These are phyloP conservation scores for Rhinocladiella similis DNA, from an alignment of 2,329 filamentous ascomycete genomes.

Conservation along the genomic window DNA sequence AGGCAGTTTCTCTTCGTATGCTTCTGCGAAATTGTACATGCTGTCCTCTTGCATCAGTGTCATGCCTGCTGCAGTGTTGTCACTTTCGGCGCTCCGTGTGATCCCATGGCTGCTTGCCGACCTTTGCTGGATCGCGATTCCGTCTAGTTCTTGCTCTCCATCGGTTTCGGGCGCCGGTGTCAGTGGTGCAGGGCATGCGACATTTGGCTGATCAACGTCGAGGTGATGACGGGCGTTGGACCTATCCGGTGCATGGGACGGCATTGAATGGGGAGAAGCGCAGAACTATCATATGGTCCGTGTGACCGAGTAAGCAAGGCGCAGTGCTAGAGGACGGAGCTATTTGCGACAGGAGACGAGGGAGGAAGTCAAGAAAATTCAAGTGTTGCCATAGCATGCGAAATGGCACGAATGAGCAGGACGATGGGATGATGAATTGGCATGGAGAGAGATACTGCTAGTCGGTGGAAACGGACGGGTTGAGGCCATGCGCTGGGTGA, in stretches of 20 bases:
- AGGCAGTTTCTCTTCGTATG: constrained; percentile 14
- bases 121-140: constrained; percentile 5
- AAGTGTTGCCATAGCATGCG: constrained; percentile 6
- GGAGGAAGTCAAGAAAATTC: neutral
- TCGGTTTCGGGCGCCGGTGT: constrained; percentile 23
- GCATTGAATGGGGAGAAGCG: constrained; percentile 25
- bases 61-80: constrained; percentile 31
- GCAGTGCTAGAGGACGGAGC: neutral
- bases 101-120: constrained; percentile 11
- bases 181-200: constrained; percentile 24
- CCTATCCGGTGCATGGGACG: constrained; percentile 26
- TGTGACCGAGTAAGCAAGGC: neutral
- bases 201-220: constrained; percentile 18
- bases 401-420: constrained; percentile 4
- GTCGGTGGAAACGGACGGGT: neutral
- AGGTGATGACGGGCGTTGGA: constrained; percentile 11
- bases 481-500: no score
- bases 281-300: constrained; percentile 27
- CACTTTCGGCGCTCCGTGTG: constrained; percentile 7
- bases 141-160: constrained; percentile 9
- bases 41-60: constrained; percentile 28
- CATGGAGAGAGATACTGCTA: constrained; percentile 3
- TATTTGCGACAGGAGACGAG: no score
- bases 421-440: constrained; percentile 15
- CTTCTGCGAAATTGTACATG: constrained; percentile 19